Conservation (phyloP, 108 stramenopile genomes). For the Bacterosira constricta region DNA sequence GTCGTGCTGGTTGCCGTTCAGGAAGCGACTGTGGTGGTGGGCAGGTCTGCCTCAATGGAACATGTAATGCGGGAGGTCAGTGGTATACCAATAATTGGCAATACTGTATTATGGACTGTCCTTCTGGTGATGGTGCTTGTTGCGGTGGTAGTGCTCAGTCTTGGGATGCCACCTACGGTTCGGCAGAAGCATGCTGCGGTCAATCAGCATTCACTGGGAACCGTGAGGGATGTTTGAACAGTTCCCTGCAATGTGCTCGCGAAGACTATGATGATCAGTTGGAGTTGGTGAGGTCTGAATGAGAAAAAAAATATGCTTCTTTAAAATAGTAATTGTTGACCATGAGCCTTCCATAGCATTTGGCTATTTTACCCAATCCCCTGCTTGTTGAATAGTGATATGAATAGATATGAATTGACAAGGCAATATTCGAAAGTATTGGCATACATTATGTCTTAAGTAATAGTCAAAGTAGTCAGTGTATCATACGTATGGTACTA, state of each 20-base stretch:
- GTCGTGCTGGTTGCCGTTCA: not conserved
- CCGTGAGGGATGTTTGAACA: not conserved
- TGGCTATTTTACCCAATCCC: too few species aligned
- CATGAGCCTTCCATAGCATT: too few species aligned
- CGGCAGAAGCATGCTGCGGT: not conserved
- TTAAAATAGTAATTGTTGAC: too few species aligned
- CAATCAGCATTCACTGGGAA: not conserved
- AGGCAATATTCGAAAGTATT: too few species aligned
- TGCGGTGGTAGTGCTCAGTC: not conserved
- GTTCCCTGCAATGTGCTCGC: not conserved
- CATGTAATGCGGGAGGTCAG: not conserved
- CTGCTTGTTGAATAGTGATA: too few species aligned
- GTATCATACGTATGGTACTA: too few species aligned
- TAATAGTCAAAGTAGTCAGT: too few species aligned
- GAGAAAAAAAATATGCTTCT: too few species aligned
- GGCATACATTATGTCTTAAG: too few species aligned
- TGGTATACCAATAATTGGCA: not conserved
- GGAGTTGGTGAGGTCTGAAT: too few species aligned
- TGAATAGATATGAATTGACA: too few species aligned
- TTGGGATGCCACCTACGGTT: not conserved
- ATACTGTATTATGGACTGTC: conserved; percentile 1
- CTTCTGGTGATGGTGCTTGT: not conserved
- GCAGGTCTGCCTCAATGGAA: not conserved
- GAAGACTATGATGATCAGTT: too few species aligned
- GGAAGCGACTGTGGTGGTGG: not conserved